Evolutionary conservation across 371 early-diverging fungal species (phyloP).

Genomic region (Phascolomyces articulosus): DNA sequence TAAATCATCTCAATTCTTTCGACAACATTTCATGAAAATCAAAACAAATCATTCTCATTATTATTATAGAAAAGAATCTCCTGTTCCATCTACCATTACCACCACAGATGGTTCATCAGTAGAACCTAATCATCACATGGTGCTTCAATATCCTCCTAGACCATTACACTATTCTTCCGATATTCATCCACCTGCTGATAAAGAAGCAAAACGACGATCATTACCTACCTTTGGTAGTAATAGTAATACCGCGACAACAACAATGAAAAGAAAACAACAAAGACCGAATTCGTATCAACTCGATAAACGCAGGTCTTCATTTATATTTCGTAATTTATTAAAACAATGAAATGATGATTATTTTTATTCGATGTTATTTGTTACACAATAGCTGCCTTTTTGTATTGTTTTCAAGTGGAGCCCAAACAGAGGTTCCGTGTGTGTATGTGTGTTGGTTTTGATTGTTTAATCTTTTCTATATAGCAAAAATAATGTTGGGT

Average conservation of each 20-base stretch:
- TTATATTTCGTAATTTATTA: not conserved
- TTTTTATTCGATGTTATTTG: not conserved
- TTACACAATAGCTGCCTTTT: too few species aligned
- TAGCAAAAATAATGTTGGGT: too few species aligned
- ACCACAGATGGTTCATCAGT: not conserved
- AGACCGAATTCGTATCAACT: not conserved
- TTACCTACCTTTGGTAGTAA: conserved; percentile 22
- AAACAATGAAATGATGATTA: not conserved
- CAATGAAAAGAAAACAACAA: conserved; percentile 5
- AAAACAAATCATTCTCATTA: not conserved
- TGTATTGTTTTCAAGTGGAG: conserved; percentile 3
- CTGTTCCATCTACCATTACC: not conserved
- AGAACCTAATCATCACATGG: not conserved
- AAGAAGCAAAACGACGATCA: conserved; percentile 1
- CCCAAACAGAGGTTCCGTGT: not conserved
- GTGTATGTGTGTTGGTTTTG: not conserved
- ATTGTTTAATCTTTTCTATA: too few species aligned
- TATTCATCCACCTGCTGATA: conserved; percentile 1
- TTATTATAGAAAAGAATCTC: not conserved
- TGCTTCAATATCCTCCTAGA: conserved; percentile 15
- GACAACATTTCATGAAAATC: conserved; percentile 4
- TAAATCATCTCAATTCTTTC: conserved; percentile 13
- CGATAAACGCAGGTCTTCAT: not conserved
- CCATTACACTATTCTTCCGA: conserved; percentile 14
- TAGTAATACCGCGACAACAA: not conserved